Conservation (phyloP, 2,329 filamentous ascomycete genomes). For the Scytalidium lignicola region DNA sequence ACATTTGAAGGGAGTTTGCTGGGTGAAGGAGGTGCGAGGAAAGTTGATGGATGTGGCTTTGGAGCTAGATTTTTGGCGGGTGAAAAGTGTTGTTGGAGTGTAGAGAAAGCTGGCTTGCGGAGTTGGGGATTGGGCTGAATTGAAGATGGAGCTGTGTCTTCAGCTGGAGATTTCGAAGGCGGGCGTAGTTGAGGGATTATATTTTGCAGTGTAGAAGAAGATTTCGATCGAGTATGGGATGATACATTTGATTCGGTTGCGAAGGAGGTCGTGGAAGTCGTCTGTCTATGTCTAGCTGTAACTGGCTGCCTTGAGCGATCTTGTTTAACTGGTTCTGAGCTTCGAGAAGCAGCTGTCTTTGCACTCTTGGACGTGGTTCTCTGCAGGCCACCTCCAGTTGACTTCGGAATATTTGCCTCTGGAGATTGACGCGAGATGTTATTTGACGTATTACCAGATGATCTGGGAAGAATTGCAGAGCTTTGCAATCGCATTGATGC, state of each 20-base stretch:
- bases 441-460: constrained; percentile 14
- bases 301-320: constrained; percentile 22
- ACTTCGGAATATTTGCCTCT: constrained; percentile 15
- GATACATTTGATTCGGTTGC: constrained; percentile 6
- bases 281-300: constrained; percentile 20
- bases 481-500: constrained; percentile 9
- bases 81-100: constrained; percentile 62
- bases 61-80: constrained; percentile 56
- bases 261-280: constrained; percentile 17
- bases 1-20: constrained; percentile 57
- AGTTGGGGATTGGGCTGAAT: constrained; percentile 13
- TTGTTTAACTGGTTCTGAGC: constrained; percentile 18
- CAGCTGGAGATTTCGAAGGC: constrained; percentile 8
- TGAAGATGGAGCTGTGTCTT: constrained; percentile 5
- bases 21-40: constrained; percentile 55
- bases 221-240: constrained; percentile 22
- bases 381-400: constrained; percentile 12
- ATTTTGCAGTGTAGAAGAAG: constrained; percentile 18
- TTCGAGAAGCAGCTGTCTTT: constrained; percentile 6
- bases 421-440: constrained; percentile 20
- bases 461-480: constrained; percentile 13
- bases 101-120: constrained; percentile 43
- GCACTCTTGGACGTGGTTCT: constrained; percentile 16
- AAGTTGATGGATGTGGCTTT: constrained; percentile 55
- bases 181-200: constrained; percentile 15